Evolutionary conservation across 768 basidiomycete genomes (phyloP), one percentile per base, ranked within the genome.

Genomic region (Lyophyllum semitale): DNA sequence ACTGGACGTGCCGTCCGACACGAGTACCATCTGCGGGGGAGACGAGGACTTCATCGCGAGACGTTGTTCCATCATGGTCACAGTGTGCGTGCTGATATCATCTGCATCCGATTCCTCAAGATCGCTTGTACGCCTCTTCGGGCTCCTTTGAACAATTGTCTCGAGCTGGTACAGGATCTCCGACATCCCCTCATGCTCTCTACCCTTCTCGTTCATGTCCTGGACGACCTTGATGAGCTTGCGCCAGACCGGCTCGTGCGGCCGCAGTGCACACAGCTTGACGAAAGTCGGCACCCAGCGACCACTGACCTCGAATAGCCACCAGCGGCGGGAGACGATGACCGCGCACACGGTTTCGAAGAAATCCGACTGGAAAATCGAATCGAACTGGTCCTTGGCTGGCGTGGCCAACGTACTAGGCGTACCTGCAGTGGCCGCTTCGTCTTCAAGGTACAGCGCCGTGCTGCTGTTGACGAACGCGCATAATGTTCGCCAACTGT

Each of bases 231-330:
- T 64, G 22, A 72, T 64, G 2, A 75, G 69, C 35, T 59, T 67
- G 15, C 44, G 59, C 75, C 76, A 76, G 22, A 67, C 61, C 11
- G 55, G 53, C 45, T 71, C 68, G 6, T 67, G 56, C 1, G 76
- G 73, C 27, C 70, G 64, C 15, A 71, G 60, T 13, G 59, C 50
- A 51, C 71, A 74, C 5, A 78, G 63, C 17, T 65, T 60, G 11
- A 74, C 67, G 2, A 78, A 62, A 3, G 74, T 65, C 3, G 74
- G 71, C 18, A 71, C 53, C 75, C 75, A 78, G 23, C 67, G 63
- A 12, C 68, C 67, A 12, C 67, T 69, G 11, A 74, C 70, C 48
- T 77, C 76, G 6, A 69, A 61, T 0, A 74, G 54, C 74, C 74
- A 76, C 74, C 73, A 77, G 20, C 66, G 63, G 4, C 70, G 67